Evolutionary conservation across 352 stramenopile genomes (phyloP), one percentile per base, ranked within the genome.

Genomic region (Phytopythium vexans): DNA sequence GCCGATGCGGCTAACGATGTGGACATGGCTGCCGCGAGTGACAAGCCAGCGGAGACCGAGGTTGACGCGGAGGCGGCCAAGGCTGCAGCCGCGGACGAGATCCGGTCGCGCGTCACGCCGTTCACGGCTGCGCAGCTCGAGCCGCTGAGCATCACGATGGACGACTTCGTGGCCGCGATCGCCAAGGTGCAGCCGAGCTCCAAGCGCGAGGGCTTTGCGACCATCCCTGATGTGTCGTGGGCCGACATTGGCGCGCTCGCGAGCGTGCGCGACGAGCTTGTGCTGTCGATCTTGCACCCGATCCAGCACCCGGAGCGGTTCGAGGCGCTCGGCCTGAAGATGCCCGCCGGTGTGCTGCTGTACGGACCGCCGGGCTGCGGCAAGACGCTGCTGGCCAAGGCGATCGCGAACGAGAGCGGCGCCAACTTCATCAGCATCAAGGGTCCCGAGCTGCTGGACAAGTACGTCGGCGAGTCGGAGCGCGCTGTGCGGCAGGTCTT

Each of bases 351-450:
- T 42, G 94, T 99, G 43, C 72, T 99, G 51, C 76, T 99, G 12
- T 99, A 98, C 62, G 97, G 97, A 7, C 97, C 97, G 15, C 96
- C 97, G 1, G 97, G 97, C 34, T 99, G 97, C 66, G 97, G 97
- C 47, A 99, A 99, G 72, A 99, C 97, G n/a, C 73, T 99, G 42
- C 68, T 99, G 44, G 97, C 97, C 5, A 99, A 99, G 67, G 97
- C 97, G 0, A 98, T 99, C 59, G 97, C 97, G 12, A 97, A 98
- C 64, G 95, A 99, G 72, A 98, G 89, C 69, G 94, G 94, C 3
- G 97, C 97, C 11, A 99, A 99, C 68, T 99, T 99, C 56, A 99
- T 99, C 64, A 97, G 82, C 51, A 97, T 99, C 50, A 99, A 99
- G 70, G 97, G 97, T 15, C 97, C 97, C 1, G 97, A 99, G 71